Base-by-base conservation (phyloP, 2,329 filamentous ascomycete genomes). In the Parasarocladium wereldwijsianum region DNA sequence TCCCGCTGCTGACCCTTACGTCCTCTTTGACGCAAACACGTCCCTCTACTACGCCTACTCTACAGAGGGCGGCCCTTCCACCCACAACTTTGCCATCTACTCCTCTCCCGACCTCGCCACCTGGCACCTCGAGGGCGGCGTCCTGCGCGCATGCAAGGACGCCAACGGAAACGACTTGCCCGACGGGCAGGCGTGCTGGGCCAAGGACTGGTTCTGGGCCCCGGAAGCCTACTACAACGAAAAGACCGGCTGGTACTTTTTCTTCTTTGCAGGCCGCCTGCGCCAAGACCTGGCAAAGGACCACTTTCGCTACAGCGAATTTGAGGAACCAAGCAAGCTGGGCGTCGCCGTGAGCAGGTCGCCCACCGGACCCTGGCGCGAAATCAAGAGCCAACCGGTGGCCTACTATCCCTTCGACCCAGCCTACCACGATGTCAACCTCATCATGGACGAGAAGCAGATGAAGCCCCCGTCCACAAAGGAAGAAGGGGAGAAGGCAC, bases 211-310 rank as follows among this genome's bases (percentile, higher is more conserved):
- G 50, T 38, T 38, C n/a, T 52, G 50, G 50, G 50, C 50, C 6
- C 27, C 27, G 5, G 62, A 66, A 25, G n/a, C 43, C 4, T 52
- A 52, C 31, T 41, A 50, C 38, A 52, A 52, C 22, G 43, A 47
- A 14, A 40, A 43, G 35, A 52, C 50, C 3, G 50, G 46, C 8
- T 52, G 50, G 50, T 52, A 52, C 31, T 53, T 51, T 24, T 51
- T 53, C 39, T 46, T 53, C 40, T 53, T 51, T 19, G 48, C 50
- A 9, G 50, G 45, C 1, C 47, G 50, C 4, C 35, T 53, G 20
- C 47, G 42, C 17, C 41, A 49, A 31, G 44, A 53, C 24, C 13
- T 51, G 30, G 26, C 50, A 8, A 47, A 46, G 24, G 39, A 47
- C 29, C 37, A 53, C 31, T 53, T 53, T 27, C 42, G 44, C 17